These are phyloP conservation scores for Cordyceps fumosorosea DNA, from an alignment of 2,329 filamentous ascomycete genomes.

Conservation along the genomic window DNA sequence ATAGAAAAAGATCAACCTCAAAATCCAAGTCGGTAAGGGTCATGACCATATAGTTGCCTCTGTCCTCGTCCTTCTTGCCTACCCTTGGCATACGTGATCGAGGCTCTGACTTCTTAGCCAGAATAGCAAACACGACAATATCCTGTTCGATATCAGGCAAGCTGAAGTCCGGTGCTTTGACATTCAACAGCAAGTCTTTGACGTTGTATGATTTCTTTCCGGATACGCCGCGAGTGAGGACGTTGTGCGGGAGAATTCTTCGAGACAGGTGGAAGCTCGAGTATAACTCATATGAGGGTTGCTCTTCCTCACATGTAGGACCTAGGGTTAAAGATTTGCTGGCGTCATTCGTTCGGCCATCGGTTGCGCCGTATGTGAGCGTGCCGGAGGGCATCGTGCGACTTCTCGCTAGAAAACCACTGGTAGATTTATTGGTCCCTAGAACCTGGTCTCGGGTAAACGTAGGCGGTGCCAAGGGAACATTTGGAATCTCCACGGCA, in stretches of 20 bases:
- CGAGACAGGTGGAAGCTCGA: conserved; percentile 79
- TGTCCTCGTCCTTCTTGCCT: conserved; percentile 43
- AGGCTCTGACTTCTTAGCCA: conserved; percentile 83
- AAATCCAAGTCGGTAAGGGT: conserved; percentile 82
- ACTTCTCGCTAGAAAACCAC: conserved; percentile 34
- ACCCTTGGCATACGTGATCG: conserved; percentile 47
- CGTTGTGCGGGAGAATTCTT: conserved; percentile 73
- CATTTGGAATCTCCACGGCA: conserved; percentile 48
- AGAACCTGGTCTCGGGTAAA: conserved; percentile 61
- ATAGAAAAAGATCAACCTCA: conserved; percentile 88
- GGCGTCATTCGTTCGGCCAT: conserved; percentile 14
- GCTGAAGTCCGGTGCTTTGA: conserved; percentile 78
- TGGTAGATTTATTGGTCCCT: conserved; percentile 22
- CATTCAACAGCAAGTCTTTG: conserved; percentile 70
- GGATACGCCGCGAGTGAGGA: conserved; percentile 69
- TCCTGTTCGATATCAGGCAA: conserved; percentile 80
- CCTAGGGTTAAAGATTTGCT: conserved; percentile 14
- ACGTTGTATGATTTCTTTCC: conserved; percentile 72
- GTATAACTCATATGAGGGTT: conserved; percentile 71
- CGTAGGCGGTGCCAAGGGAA: conserved; percentile 39
- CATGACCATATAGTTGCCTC: conserved; percentile 88
- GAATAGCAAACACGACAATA: conserved; percentile 80
- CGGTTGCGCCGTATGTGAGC: conserved; percentile 10
- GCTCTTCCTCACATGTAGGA: conserved; percentile 21
- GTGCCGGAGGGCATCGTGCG: conserved; percentile 28